A percentile compares a stretch with the other conserved stretches of the same genome.
phyloP scores from a whole-genome alignment of 208 protist genomes.

The Spongospora subterranea region DNA sequence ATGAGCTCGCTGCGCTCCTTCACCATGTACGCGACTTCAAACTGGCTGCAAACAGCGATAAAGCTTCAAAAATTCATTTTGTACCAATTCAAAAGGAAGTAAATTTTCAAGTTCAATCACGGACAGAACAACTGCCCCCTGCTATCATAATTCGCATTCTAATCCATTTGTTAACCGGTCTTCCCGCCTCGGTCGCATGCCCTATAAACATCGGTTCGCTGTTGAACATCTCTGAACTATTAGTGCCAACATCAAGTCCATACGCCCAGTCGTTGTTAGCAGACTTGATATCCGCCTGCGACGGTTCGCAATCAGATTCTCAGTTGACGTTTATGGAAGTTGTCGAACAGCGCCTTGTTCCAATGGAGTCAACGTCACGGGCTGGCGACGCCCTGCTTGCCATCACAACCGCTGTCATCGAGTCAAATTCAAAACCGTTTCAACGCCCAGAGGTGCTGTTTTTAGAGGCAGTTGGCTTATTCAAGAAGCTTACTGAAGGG shows the following conservation, averaged over 20 bases:
- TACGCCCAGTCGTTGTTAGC: neutral
- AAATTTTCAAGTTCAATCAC: neutral
- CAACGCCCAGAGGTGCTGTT: neutral
- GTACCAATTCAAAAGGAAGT: neutral
- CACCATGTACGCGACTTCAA: constrained; percentile 1
- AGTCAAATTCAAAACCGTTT: neutral
- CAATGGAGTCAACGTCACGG: neutral
- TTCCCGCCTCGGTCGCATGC: neutral
- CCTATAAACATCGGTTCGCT: neutral
- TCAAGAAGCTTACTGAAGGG: neutral
- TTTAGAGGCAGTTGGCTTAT: neutral
- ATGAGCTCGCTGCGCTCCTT: constrained; percentile 20
- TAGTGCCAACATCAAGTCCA: neutral
- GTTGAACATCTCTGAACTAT: neutral
- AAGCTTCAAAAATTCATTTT: neutral
- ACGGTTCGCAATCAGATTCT: neutral
- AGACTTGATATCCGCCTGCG: neutral
- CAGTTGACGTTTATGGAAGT: neutral
- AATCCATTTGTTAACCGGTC: neutral
- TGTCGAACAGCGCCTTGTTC: neutral
- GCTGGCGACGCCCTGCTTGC: neutral
- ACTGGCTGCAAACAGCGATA: neutral
- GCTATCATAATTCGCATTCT: neutral
- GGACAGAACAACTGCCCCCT: neutral
- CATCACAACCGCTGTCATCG: neutral